Base-by-base conservation (phyloP, 2,329 filamentous ascomycete species). In the Clarireedia homoeocarpa region DNA sequence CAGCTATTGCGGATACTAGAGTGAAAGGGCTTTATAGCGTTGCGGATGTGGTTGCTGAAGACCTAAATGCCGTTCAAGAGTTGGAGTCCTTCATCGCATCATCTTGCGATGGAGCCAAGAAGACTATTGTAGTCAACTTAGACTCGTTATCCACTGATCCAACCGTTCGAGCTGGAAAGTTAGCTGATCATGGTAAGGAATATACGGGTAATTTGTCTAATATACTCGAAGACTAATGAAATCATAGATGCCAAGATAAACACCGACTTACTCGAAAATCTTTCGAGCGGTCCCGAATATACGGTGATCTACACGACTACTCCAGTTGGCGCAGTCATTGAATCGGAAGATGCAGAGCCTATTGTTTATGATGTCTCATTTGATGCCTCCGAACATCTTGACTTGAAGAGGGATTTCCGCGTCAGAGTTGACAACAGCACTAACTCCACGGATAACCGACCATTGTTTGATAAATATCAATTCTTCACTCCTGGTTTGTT, bases 381-480 rank as follows among this genome's bases (percentile, higher is more conserved):
- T 65, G 74, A 79, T 54, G 78, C 83, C 51, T 71, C 78, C 12
- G 67, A 87, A 50, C 87, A 88, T 65, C 81, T 84, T 69, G 88
- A 92, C 60, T 72, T 94, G 61, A 94, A 89, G 80, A 82, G 90
- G 65, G 47, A 69, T 26, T 62, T 71, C 17, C 39, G 58, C 20
- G 44, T 66, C 17, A 63, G 59, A n/a, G 71, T 72, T 17, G 67
- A 69, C 15, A 76, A 80, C 58, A 66, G 61, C 53, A 74, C 70
- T 6, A 66, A 74, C 42, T 77, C 73, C 30, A 69, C 75, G 23
- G 70, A 77, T 56, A 76, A 71, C 38, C 70, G 77, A 30, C 77
- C 82, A 4, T 72, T 95, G 45, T 97, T 99, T 66, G 88, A 95
- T 73, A 91, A 88, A 71, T 99, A 99, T 71, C 88, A 96, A 70